phyloP scores from a whole-genome alignment of 2,329 filamentous ascomycete species.

The Fusarium sp. region DNA sequence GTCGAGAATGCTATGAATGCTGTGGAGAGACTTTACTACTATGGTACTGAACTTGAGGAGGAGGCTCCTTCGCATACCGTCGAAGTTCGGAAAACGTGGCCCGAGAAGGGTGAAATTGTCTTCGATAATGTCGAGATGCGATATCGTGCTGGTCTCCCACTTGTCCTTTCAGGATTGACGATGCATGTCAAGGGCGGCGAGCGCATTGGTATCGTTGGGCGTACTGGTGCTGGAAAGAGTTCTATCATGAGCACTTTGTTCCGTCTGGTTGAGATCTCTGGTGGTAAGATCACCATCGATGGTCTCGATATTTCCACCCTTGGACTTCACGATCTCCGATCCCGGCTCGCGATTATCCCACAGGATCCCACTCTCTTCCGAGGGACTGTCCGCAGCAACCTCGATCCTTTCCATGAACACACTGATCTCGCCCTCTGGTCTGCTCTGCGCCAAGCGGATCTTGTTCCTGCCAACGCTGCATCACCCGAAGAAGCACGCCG shows the following conservation, averaged over 20 bases:
- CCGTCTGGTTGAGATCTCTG: constrained; percentile 75
- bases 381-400: constrained; percentile 81
- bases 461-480: constrained; percentile 67
- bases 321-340: constrained; percentile 79
- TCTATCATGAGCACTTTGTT: constrained; percentile 87
- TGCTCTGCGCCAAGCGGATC: constrained; percentile 79
- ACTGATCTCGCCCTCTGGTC: constrained; percentile 82
- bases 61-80: constrained; percentile 85
- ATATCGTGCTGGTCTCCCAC: constrained; percentile 76
- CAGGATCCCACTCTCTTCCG: constrained; percentile 87
- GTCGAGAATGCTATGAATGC: constrained; percentile 99
- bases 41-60: constrained; percentile 86
- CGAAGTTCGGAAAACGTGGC: constrained; percentile 81
- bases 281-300: constrained; percentile 72
- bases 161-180: constrained; percentile 75
- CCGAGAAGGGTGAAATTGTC: constrained; percentile 82
- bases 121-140: constrained; percentile 83
- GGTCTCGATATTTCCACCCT: constrained; percentile 77
- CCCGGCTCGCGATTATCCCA: constrained; percentile 82
- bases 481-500: constrained; percentile 78
- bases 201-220: constrained; percentile 82
- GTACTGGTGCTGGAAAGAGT: constrained; percentile 85
- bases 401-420: constrained; percentile 84
- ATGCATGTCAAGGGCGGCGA: constrained; percentile 82
- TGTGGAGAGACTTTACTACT: constrained; percentile 90